Conservation (phyloP, 2,329 filamentous ascomycete genomes). For the Neocucurbitaria cava region DNA sequence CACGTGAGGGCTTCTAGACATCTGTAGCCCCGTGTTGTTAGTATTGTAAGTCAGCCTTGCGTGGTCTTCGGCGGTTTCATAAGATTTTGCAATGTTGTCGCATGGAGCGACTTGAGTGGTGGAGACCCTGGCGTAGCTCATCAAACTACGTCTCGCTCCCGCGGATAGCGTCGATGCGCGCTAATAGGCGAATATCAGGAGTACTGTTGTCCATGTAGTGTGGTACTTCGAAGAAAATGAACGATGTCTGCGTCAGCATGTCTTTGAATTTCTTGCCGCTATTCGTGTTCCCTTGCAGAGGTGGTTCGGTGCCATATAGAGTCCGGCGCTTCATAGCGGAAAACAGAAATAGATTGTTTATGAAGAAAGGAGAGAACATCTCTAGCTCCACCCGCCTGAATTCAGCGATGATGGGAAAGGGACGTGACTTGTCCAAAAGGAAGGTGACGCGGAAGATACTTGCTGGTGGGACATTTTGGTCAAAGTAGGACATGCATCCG, state of each 20-base stretch:
- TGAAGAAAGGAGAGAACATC: neutral
- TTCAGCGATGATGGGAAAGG: neutral
- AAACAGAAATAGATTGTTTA: neutral
- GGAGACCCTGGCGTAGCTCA: slow-evolving; percentile 3
- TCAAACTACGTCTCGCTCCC: slow-evolving; percentile 10
- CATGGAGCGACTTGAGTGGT: slow-evolving; percentile 15
- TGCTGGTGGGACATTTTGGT: neutral
- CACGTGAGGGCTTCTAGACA: slow-evolving; percentile 18
- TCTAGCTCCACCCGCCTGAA: neutral
- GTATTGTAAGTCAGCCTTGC: slow-evolving; percentile 13
- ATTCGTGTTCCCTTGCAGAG: neutral
- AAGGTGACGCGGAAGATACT: neutral
- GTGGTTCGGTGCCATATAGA: neutral
- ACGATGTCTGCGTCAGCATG: neutral
- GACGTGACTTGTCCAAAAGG: neutral
- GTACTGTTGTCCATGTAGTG: neutral
- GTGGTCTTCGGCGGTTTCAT: slow-evolving; percentile 12
- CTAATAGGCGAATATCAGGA: neutral
- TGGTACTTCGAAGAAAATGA: neutral
- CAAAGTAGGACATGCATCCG: neutral
- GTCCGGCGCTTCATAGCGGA: neutral
- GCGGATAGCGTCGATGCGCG: slow-evolving; percentile 1
- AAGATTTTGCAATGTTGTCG: slow-evolving; percentile 1
- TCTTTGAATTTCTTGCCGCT: neutral
- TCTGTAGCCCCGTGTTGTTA: slow-evolving; percentile 15